Base-by-base conservation (phyloP, 495 filamentous ascomycete genomes). In the Trichoderma gamsii region DNA sequence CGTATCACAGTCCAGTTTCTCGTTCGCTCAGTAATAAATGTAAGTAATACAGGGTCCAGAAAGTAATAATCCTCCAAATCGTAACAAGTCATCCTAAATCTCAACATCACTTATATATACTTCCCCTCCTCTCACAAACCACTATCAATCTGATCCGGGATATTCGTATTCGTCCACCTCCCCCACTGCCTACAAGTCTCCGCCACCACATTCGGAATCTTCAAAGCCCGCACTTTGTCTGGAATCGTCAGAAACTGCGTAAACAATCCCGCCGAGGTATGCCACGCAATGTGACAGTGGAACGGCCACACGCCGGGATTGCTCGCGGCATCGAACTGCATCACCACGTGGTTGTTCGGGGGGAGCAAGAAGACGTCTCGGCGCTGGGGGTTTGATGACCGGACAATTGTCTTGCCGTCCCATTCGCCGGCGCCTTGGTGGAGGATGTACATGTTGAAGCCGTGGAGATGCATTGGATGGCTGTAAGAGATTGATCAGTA, bases 231-330 rank as follows among this genome's bases (percentile, higher is more conserved):
- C 61, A 87, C 75, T 69, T 78, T 68, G 3, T 79, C 77, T 2
- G 81, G 79, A 59, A 73, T 68, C 69, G 83, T 80, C 6, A 87
- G 41, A 49, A 86, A 74, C 66, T 80, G 79, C 63, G 81, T 70
- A 67, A 84, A 81, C 68, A 88, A 80, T 32, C 86, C 86, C 6
- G 73, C 83, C n/a, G 77, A 79, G 0, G 83, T 73, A 72, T 88
- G 85, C 85, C 83, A 86, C 11, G 83, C 81, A 41, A 85, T 79
- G 76, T 87, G 84, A 74, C 84, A 87, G 73, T 87, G 85, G 71
- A 88, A 82, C 0, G 84, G 79, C 85, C 85, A 88, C 27, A 84
- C 75, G 8, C 85, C 85, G 0, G 85, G 81, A 67, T 84, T 82
- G 23, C 78, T 72, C 13, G 67, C 46, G 0, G 70, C 73, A 44